Evolutionary conservation across 108 stramenopile genomes (phyloP), one percentile per base, ranked within the genome.

Genomic region (Pseudonitzschia multiseries): DNA sequence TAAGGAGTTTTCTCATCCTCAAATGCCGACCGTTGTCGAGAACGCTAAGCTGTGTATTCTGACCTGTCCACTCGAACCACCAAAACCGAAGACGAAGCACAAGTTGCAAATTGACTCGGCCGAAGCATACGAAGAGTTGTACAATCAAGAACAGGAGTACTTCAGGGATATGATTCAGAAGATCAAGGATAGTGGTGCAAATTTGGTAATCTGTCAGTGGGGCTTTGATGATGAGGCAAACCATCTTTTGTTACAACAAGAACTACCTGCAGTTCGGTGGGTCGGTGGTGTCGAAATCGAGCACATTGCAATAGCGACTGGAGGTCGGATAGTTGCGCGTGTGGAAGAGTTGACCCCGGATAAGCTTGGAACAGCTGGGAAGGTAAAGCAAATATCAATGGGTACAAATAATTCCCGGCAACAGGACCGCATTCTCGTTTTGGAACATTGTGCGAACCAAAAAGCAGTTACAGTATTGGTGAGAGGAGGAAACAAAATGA

Each of bases 21-120:
- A 99, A 90, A 98, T 98, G 97, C 79, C 89, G 54, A 97, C 95
- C 70, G 76, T 82, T 26, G 82, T 99, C 56, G 79, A 90, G 65
- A 92, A 98, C 87, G 98, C 94, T 60, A 97, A 97, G 78, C 81
- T 98, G 71, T 94, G 93, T 77, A 95, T 99, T 57, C 78, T 99
- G 40, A 98, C 98, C 52, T 98, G 98, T 84, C 98, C 98, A 26
- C 96, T 99, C 81, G 99, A 99, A 84, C 98, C 99, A 54, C 98
- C 99, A 57, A 98, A 98, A 85, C 98, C 99, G 72, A 99, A 99
- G 85, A 99, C 98, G 33, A 99, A 99, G 84, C 99, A 99, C 86
- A 99, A 98, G 93, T 62, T 99, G 74, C 97, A 99, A 75, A 99
- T 99, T 79, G 84, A 87, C 44, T 95, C 96, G 33, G 88, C 79